Evolutionary conservation across 106 monocot genomes (phyloP).

Genomic region (Dioscorea alata): DNA sequence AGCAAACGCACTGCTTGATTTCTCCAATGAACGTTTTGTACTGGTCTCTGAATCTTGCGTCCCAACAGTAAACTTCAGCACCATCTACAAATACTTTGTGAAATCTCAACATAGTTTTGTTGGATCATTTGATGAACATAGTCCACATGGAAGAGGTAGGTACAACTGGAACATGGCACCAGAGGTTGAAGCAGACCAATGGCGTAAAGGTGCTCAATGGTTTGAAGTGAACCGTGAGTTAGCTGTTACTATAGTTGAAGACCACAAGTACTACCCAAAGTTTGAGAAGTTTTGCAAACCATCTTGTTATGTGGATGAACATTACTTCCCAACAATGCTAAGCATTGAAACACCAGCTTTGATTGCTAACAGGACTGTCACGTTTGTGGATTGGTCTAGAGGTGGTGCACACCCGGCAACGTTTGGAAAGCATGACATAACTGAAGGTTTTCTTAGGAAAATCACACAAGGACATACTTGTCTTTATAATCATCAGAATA

Average conservation of each 20-base stretch:
- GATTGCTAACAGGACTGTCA: slow-evolving; percentile 40
- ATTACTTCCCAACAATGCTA: slow-evolving; percentile 64
- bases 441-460: slow-evolving; percentile 25
- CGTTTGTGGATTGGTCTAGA: slow-evolving; percentile 54
- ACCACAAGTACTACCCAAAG: slow-evolving; percentile 40
- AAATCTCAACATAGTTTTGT: slow-evolving; percentile 41
- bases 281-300: slow-evolving; percentile 48
- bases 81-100: slow-evolving; percentile 37
- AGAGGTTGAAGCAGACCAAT: slow-evolving; percentile 32
- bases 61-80: slow-evolving; percentile 48
- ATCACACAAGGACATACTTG: slow-evolving; percentile 27
- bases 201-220: slow-evolving; percentile 78
- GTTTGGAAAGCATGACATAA: slow-evolving; percentile 41
- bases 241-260: slow-evolving; percentile 39
- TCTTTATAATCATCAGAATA: slow-evolving; percentile 21
- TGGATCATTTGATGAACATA: slow-evolving; percentile 31
- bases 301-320: slow-evolving; percentile 63
- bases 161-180: slow-evolving; percentile 51
- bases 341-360: slow-evolving; percentile 32
- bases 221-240: slow-evolving; percentile 44
- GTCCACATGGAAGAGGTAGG: slow-evolving; percentile 44
- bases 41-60: slow-evolving; percentile 67
- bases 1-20: slow-evolving; percentile 62
- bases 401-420: slow-evolving; percentile 58
- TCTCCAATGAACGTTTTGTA: slow-evolving; percentile 56